These are phyloP conservation scores for Botryotinia calthae DNA, from an alignment of 2,329 filamentous ascomycete genomes.

Conservation along the genomic window DNA sequence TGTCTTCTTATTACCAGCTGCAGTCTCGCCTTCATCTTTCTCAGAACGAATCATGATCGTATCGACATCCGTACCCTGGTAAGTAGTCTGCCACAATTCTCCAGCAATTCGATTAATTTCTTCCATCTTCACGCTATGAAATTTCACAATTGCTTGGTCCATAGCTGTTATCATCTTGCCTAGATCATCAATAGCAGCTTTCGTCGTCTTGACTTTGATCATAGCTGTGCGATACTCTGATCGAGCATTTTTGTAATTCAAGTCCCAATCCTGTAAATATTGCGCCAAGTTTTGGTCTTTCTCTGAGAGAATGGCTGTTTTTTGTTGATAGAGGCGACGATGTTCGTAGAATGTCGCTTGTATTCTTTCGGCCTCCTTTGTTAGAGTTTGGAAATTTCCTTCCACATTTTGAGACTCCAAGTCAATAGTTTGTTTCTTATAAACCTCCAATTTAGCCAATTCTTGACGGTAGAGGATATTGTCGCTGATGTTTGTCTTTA, in stretches of 20 bases:
- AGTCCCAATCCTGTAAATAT: slow-evolving; percentile 75
- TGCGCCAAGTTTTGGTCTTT: slow-evolving; percentile 78
- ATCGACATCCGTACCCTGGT: slow-evolving; percentile 96
- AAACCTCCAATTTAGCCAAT: slow-evolving; percentile 62
- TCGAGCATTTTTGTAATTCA: slow-evolving; percentile 81
- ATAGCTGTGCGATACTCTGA: slow-evolving; percentile 80
- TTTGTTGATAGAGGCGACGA: slow-evolving; percentile 75
- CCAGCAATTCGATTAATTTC: slow-evolving; percentile 94
- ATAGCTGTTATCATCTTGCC: slow-evolving; percentile 78
- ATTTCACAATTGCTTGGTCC: slow-evolving; percentile 96
- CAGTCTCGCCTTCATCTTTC: slow-evolving; percentile 67
- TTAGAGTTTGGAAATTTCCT: slow-evolving; percentile 75
- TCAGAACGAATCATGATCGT: slow-evolving; percentile 94
- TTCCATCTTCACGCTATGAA: slow-evolving; percentile 94
- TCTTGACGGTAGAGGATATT: slow-evolving; percentile 85
- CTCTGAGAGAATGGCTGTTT: slow-evolving; percentile 6
- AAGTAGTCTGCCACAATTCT: slow-evolving; percentile 96
- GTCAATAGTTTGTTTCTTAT: slow-evolving; percentile 68
- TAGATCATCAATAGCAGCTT: slow-evolving; percentile 88
- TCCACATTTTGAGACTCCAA: slow-evolving; percentile 78
- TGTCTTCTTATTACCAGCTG: slow-evolving; percentile 50
- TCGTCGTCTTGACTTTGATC: slow-evolving; percentile 87
- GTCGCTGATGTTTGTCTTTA: slow-evolving; percentile 82
- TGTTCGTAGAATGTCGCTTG: slow-evolving; percentile 65
- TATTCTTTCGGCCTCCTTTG: slow-evolving; percentile 64